Conservation (phyloP, 805 yeast genomes). For the Nakazawaea ambrosiae region DNA sequence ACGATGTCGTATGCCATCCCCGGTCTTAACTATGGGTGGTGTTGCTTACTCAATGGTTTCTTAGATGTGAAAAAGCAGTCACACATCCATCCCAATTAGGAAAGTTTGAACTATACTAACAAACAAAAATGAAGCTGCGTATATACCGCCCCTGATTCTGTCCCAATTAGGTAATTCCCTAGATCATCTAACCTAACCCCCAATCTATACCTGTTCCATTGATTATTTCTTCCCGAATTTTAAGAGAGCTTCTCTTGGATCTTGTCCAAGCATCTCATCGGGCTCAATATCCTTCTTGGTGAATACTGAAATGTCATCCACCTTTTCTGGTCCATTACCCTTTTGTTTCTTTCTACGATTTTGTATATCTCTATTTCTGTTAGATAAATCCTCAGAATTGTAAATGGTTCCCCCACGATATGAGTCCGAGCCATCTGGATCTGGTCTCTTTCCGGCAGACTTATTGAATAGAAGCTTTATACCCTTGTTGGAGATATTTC, state of each 20-base stretch:
- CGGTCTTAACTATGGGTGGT: too few species aligned
- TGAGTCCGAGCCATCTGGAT: conserved; percentile 9
- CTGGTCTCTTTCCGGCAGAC: conserved; percentile 13
- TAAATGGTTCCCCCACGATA: background rate
- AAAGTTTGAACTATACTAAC: background rate
- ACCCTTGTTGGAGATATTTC: conserved; percentile 16
- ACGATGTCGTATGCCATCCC: too few species aligned
- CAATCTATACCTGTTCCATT: background rate
- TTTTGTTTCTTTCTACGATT: background rate
- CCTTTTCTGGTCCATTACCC: background rate
- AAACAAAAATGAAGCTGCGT: too few species aligned
- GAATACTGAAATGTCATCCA: background rate
- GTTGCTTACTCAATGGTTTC: too few species aligned
- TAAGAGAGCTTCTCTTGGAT: conserved; percentile 3
- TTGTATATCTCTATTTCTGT: background rate
- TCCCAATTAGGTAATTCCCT: too few species aligned
- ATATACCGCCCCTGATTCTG: too few species aligned
- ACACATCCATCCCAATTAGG: conserved; percentile 1
- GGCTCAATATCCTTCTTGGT: background rate
- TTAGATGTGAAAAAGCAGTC: conserved; percentile 11
- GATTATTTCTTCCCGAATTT: background rate
- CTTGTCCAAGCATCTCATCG: background rate
- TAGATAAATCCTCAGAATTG: conserved; percentile 3
- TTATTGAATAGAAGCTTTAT: conserved; percentile 14
- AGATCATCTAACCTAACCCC: too few species aligned